These are phyloP conservation scores for Ustilago bromivora DNA, from an alignment of 1,284 basidiomycete genomes.

Conservation along the genomic window DNA sequence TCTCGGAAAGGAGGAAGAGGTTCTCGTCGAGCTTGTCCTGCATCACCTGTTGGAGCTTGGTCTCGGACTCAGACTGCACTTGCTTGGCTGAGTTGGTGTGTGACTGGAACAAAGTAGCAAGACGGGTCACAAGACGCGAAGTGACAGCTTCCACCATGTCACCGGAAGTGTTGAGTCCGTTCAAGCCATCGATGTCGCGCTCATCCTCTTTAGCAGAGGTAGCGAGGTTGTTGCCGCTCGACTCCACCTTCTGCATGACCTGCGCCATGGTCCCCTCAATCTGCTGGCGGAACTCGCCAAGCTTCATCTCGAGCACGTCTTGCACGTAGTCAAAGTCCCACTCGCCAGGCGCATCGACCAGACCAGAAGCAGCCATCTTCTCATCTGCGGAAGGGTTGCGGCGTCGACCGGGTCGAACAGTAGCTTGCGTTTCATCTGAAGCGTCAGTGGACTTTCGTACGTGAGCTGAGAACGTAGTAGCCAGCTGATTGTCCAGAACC, in stretches of 20 bases:
- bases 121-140: slow-evolving; percentile 8
- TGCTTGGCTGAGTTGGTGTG: slow-evolving; percentile 13
- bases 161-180: background rate
- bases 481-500: slow-evolving; percentile 25
- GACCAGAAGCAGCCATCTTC: slow-evolving; percentile 21
- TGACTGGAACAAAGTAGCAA: slow-evolving; percentile 19
- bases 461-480: slow-evolving; percentile 16
- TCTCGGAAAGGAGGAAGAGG: slow-evolving; percentile 32
- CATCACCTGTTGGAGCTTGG: slow-evolving; percentile 20
- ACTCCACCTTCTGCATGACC: slow-evolving; percentile 31
- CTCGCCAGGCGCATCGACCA: slow-evolving; percentile 49
- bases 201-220: background rate
- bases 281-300: slow-evolving; percentile 41
- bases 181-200: background rate
- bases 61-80: slow-evolving; percentile 3
- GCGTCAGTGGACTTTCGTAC: slow-evolving; percentile 26
- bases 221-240: background rate
- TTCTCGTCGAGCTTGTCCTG: slow-evolving; percentile 51
- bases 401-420: slow-evolving; percentile 24
- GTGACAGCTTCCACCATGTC: slow-evolving; percentile 26
- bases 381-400: slow-evolving; percentile 12
- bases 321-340: slow-evolving; percentile 63
- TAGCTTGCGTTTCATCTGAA: slow-evolving; percentile 52
- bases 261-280: slow-evolving; percentile 43
- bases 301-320: slow-evolving; percentile 54